phyloP scores from a whole-genome alignment of 2,329 filamentous ascomycete species.

The Penicillium sp. region DNA sequence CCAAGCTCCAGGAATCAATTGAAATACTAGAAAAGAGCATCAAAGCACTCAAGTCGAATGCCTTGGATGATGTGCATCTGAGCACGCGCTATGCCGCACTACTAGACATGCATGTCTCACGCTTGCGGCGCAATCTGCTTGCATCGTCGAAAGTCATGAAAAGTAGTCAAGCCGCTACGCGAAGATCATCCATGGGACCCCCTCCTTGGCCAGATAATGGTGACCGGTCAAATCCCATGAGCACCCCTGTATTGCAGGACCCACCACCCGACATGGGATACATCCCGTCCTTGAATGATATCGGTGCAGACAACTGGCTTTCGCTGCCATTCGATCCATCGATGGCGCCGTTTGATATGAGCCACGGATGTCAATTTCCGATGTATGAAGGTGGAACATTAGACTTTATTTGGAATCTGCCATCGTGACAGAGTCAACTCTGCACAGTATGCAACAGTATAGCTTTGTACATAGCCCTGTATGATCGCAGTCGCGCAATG shows the following conservation, averaged over 20 bases:
- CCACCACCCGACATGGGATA: constrained; percentile 27
- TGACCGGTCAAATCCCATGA: constrained; percentile 18
- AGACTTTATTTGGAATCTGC: constrained; percentile 45
- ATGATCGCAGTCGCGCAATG: not conserved
- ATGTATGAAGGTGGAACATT: constrained; percentile 39
- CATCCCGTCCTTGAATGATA: constrained; percentile 28
- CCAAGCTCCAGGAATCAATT: constrained; percentile 48
- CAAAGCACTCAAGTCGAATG: constrained; percentile 47
- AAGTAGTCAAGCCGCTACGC: constrained; percentile 23
- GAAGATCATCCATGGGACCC: constrained; percentile 30
- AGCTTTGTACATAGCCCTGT: not conserved
- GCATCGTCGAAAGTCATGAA: constrained; percentile 31
- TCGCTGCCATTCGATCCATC: constrained; percentile 43
- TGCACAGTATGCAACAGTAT: not conserved
- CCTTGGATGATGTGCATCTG: constrained; percentile 52
- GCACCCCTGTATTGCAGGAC: constrained; percentile 22
- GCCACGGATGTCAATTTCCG: constrained; percentile 35
- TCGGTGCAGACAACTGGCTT: constrained; percentile 41
- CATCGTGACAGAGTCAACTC: constrained; percentile 22
- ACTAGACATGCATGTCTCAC: constrained; percentile 46
- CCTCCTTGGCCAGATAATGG: constrained; percentile 24
- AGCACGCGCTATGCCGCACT: constrained; percentile 51
- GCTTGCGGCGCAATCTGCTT: constrained; percentile 38
- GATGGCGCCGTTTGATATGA: constrained; percentile 44
- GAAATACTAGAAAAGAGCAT: constrained; percentile 50